phyloP scores from a whole-genome alignment of 176 grass and related monocot species.

The Aegilops sharonensis region DNA sequence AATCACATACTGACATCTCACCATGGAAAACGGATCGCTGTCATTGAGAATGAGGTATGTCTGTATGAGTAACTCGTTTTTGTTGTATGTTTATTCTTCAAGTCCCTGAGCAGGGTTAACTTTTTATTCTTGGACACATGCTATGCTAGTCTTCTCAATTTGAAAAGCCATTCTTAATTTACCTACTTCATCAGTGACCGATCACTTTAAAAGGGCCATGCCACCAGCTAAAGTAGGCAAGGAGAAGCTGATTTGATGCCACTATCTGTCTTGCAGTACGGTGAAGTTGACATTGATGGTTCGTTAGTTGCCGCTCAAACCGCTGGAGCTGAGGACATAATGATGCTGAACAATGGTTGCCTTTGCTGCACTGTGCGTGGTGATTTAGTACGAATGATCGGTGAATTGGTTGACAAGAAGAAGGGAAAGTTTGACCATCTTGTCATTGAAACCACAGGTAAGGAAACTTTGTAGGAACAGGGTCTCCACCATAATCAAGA shows the following conservation, averaged over 20 bases:
- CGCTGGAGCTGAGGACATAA: constrained; percentile 86
- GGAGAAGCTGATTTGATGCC: neutral
- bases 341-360: constrained; percentile 98
- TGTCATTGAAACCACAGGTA: constrained; percentile 96
- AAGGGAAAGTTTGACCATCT: constrained; percentile 96
- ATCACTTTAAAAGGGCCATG: neutral
- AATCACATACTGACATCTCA: constrained; percentile 92
- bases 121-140: neutral
- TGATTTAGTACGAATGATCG: constrained; percentile 96
- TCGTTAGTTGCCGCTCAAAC: constrained; percentile 91
- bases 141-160: neutral
- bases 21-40: constrained; percentile 89
- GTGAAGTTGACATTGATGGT: constrained; percentile 94
- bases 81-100: neutral
- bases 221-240: neutral
- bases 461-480: neutral
- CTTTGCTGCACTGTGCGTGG: constrained; percentile 98
- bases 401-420: constrained; percentile 91
- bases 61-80: neutral
- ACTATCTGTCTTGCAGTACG: constrained; percentile 63
- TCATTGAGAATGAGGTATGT: constrained; percentile 98
- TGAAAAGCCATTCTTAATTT: neutral
- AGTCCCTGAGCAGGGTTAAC: neutral
- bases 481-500: neutral
- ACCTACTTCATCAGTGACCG: neutral